These are phyloP conservation scores for Erodium maritimum DNA, from an alignment of 345 rosid genomes.

Conservation along the genomic window DNA sequence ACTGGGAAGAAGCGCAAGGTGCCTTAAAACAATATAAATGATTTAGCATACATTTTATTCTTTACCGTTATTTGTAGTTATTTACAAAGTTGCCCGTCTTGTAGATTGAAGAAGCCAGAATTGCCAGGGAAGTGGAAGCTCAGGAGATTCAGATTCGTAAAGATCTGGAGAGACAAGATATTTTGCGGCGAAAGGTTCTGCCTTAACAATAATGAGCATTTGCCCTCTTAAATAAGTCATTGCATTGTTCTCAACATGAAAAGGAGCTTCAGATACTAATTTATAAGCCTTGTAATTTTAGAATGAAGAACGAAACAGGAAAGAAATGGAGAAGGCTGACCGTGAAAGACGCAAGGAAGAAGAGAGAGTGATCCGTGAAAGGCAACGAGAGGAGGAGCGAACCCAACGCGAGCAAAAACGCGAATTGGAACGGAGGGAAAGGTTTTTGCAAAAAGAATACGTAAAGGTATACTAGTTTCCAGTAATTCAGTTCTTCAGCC, in stretches of 20 bases:
- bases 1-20: constrained; percentile 54
- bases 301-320: constrained; percentile 79
- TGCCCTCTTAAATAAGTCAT: background rate
- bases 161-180: constrained; percentile 71
- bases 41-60: constrained; percentile 1
- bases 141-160: constrained; percentile 48
- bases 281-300: constrained; percentile 19
- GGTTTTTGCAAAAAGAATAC: constrained; percentile 70
- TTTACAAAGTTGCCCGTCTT: constrained; percentile 17
- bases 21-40: constrained; percentile 1
- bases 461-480: constrained; percentile 33
- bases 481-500: background rate
- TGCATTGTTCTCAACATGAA: constrained; percentile 1
- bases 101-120: constrained; percentile 60
- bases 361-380: constrained; percentile 91
- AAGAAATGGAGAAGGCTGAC: constrained; percentile 83
- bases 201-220: constrained; percentile 7
- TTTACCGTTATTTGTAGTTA: constrained; percentile 5
- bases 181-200: constrained; percentile 60
- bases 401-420: constrained; percentile 73
- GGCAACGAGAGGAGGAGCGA: constrained; percentile 89
- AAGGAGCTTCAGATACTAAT: constrained; percentile 11
- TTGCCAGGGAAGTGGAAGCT: constrained; percentile 59
- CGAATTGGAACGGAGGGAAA: constrained; percentile 88
- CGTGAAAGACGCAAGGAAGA: constrained; percentile 98